Conservation (phyloP, 352 stramenopile genomes). For the Globisporangium perplexum region DNA sequence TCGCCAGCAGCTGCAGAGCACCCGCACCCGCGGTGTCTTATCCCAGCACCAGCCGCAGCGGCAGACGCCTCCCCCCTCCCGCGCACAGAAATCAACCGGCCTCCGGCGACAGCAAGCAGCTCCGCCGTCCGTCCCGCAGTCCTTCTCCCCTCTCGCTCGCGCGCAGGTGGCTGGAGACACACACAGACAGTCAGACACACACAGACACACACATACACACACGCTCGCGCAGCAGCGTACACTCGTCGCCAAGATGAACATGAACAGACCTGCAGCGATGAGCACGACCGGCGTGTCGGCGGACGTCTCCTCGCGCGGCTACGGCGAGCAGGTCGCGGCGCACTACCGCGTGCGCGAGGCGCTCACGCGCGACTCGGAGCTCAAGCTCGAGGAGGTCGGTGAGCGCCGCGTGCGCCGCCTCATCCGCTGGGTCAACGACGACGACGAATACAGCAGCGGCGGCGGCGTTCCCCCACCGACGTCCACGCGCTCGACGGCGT, state of each 20-base stretch:
- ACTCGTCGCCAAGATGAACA: constrained; percentile 8
- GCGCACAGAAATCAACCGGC: background rate
- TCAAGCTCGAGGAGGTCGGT: constrained; percentile 35
- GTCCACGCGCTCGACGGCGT: constrained; percentile 17
- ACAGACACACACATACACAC: background rate
- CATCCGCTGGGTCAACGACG: constrained; percentile 56
- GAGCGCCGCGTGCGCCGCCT: constrained; percentile 53
- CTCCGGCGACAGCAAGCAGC: background rate
- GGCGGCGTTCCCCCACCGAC: constrained; percentile 11
- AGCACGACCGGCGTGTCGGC: constrained; percentile 21
- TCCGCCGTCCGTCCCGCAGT: background rate
- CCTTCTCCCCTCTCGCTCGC: background rate
- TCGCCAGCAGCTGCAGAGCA: background rate
- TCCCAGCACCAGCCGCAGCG: background rate
- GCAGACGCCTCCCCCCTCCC: too few relatives aligned
- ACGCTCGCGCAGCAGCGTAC: background rate
- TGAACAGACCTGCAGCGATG: constrained; percentile 14
- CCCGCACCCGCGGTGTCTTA: background rate
- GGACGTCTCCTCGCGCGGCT: constrained; percentile 28
- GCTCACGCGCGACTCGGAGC: constrained; percentile 34
- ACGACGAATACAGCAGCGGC: constrained; percentile 31
- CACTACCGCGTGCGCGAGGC: constrained; percentile 49
- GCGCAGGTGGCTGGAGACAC: too few relatives aligned
- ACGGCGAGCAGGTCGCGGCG: constrained; percentile 49
- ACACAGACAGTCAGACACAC: background rate